phyloP scores from a whole-genome alignment of 495 filamentous ascomycete species.

The Trichoderma gamsii region DNA sequence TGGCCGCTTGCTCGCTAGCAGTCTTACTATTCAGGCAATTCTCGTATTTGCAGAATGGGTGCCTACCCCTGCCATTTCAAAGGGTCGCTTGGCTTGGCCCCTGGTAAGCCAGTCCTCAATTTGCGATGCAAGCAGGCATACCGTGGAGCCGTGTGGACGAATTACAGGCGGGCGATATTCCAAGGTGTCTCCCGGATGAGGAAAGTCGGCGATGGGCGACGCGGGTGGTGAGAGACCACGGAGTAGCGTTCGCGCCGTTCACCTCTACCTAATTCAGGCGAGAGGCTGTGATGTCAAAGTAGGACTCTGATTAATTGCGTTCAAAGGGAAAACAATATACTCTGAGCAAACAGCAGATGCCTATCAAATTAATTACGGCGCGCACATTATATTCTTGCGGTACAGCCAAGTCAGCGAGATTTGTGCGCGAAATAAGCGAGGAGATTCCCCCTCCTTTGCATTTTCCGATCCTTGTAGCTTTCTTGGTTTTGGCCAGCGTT shows the following conservation, averaged over 20 bases:
- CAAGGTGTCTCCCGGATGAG: background rate
- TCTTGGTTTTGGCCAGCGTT: background rate
- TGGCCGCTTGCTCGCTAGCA: background rate
- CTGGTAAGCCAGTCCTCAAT: background rate
- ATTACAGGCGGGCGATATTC: background rate
- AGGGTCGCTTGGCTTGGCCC: slow-evolving; percentile 2
- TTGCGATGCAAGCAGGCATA: slow-evolving; percentile 2
- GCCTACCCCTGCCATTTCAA: background rate
- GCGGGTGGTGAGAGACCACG: background rate
- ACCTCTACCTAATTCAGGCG: too few species aligned
- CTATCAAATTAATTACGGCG: too few species aligned
- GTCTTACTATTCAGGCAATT: slow-evolving; percentile 11
- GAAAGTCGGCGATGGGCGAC: background rate
- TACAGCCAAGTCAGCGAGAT: background rate
- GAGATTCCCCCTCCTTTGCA: background rate
- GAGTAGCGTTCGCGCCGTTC: background rate
- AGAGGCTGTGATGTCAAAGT: too few species aligned
- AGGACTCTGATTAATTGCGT: background rate
- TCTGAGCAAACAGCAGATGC: too few species aligned
- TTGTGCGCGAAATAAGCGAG: background rate
- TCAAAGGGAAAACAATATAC: too few species aligned
- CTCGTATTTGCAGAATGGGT: slow-evolving; percentile 9
- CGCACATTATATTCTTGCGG: too few species aligned
- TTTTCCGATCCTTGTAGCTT: background rate
- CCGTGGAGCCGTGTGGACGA: background rate